Percentiles rank a stretch among this genome's conserved stretches.
Conservation (phyloP, 441 rosid species). For the Metrosideros polymorpha region DNA sequence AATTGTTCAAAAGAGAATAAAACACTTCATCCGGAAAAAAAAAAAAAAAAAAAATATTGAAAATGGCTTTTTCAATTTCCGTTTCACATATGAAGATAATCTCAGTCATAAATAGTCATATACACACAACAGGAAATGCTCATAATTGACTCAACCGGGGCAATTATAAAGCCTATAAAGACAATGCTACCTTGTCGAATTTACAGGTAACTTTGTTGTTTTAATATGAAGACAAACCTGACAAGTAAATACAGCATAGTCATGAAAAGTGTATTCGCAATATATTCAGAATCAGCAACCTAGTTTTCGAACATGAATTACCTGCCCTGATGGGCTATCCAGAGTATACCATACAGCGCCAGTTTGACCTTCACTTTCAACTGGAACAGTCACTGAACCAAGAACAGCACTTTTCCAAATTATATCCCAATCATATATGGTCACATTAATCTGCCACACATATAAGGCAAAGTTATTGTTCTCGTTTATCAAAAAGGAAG, state of each 20-base stretch:
- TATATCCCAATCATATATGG: conserved; percentile 99
- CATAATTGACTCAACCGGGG: not conserved
- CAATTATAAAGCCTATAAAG: conserved; percentile 1
- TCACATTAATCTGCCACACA: conserved; percentile 62
- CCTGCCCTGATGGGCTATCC: conserved; percentile 97
- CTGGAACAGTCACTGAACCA: conserved; percentile 83
- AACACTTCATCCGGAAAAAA: not conserved
- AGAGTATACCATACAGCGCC: conserved; percentile 82
- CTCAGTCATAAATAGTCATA: not conserved
- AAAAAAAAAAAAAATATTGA: not conserved
- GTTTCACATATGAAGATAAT: not conserved
- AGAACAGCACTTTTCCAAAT: conserved; percentile 98
- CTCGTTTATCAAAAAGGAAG: not conserved
- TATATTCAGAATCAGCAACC: not conserved
- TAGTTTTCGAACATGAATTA: conserved; percentile 8
- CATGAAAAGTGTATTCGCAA: not conserved
- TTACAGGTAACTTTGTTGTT: conserved; percentile 52
- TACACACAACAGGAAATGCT: not conserved
- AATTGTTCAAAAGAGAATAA: not conserved
- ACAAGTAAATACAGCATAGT: conserved; percentile 1
- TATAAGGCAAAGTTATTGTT: not conserved
- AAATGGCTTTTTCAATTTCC: not conserved
- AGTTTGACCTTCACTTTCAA: conserved; percentile 89
- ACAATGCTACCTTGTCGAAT: conserved; percentile 56
- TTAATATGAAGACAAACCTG: conserved; percentile 94